Evolutionary conservation across 306 rosid genomes (phyloP).

Genomic region (barrel medic (Medicago truncatula)): MtrunA17r5.0-ANR NC_053042.1:38739001-38739500

Average conservation of each 20-base stretch:
- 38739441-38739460: constrained; percentile 62
- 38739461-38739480: constrained; percentile 75
- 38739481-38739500: constrained; percentile 71
- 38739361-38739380: constrained; percentile 49
- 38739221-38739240: constrained; percentile 87
- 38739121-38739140: constrained; percentile 91
- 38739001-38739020: constrained; percentile 25
- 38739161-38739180: constrained; percentile 98
- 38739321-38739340: constrained; percentile 92
- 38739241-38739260: constrained; percentile 89
- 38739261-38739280: constrained; percentile 72
- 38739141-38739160: constrained; percentile 95
- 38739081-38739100: constrained; percentile 46
- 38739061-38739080: constrained; percentile 18
- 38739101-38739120: constrained; percentile 99
- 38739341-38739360: constrained; percentile 94
- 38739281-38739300: constrained; percentile 83
- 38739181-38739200: constrained; percentile 93
- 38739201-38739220: constrained; percentile 79
- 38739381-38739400: constrained; percentile 14
- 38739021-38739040: constrained; percentile 38
- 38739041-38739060: constrained; percentile 25
- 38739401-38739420: constrained; percentile 25
- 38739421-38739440: constrained; percentile 39
- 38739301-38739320: constrained; percentile 62